Conservation (phyloP, 768 basidiomycete species). For the Auricularia auricula-judae region DNA sequence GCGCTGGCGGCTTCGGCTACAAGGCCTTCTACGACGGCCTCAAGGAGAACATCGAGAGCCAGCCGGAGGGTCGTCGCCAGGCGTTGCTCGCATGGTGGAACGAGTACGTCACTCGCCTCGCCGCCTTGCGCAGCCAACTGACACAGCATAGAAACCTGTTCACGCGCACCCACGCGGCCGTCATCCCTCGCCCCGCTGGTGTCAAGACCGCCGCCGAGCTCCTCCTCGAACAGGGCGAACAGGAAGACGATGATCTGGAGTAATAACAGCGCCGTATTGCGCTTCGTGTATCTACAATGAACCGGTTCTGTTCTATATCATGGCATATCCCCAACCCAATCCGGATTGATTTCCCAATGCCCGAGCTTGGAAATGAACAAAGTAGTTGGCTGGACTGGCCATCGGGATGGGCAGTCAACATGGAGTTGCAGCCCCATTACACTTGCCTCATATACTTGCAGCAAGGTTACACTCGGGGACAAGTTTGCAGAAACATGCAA, state of each 20-base stretch:
- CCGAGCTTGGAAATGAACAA: no score
- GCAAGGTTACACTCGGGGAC: no score
- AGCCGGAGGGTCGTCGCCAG: not conserved
- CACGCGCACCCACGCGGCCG: not conserved
- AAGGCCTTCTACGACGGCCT: not conserved
- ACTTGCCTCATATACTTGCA: no score
- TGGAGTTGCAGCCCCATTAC: no score
- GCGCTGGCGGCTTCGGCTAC: not conserved
- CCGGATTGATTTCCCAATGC: no score
- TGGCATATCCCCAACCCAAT: no score
- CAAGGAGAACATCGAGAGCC: not conserved
- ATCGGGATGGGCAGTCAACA: no score
- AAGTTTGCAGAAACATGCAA: no score
- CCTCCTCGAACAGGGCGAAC: not conserved
- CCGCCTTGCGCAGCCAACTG: not conserved
- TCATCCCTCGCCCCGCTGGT: not conserved
- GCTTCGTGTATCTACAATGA: no score
- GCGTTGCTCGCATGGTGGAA: not conserved
- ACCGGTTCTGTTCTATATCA: no score
- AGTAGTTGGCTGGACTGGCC: no score
- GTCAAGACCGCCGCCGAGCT: not conserved
- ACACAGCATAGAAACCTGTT: not conserved
- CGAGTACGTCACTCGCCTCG: not conserved
- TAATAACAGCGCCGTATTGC: not conserved
- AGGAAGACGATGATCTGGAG: not conserved